Conservation (phyloP, 2,329 filamentous ascomycete genomes). For the Penicillium sp. region DNA sequence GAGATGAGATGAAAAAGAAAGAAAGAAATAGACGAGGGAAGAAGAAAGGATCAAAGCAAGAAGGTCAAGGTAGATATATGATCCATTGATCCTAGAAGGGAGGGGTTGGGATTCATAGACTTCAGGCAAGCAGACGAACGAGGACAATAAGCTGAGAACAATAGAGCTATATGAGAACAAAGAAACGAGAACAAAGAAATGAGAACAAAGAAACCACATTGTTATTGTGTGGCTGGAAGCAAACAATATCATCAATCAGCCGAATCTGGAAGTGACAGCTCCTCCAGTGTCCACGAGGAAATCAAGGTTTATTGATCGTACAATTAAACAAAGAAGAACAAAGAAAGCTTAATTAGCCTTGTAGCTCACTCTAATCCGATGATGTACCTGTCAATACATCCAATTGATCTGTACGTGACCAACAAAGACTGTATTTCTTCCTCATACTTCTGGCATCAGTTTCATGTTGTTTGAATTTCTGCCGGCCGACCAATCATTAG, state of each 20-base stretch:
- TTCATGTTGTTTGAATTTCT: conserved; percentile 9
- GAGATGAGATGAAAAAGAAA: not conserved
- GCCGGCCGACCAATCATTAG: not conserved
- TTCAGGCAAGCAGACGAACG: too few relatives aligned
- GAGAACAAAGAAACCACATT: not conserved
- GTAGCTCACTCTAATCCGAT: not conserved
- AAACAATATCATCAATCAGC: not conserved
- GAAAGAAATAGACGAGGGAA: not conserved
- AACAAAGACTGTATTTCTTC: not conserved
- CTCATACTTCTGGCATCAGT: not conserved
- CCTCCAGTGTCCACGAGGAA: too few relatives aligned
- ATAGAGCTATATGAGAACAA: too few relatives aligned
- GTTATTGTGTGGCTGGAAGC: not conserved
- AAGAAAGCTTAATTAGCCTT: not conserved
- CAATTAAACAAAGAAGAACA: not conserved
- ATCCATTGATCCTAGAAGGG: not conserved
- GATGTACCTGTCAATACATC: not conserved
- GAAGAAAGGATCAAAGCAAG: not conserved
- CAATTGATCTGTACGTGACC: not conserved
- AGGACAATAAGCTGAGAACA: too few relatives aligned
- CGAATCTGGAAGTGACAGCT: not conserved
- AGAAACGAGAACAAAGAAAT: not conserved
- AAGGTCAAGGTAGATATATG: not conserved
- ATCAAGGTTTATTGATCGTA: not conserved
- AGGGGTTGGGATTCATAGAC: too few relatives aligned